These are phyloP conservation scores for Colletotrichum liriopes DNA, from an alignment of 2,329 filamentous ascomycete genomes.

Conservation along the genomic window DNA sequence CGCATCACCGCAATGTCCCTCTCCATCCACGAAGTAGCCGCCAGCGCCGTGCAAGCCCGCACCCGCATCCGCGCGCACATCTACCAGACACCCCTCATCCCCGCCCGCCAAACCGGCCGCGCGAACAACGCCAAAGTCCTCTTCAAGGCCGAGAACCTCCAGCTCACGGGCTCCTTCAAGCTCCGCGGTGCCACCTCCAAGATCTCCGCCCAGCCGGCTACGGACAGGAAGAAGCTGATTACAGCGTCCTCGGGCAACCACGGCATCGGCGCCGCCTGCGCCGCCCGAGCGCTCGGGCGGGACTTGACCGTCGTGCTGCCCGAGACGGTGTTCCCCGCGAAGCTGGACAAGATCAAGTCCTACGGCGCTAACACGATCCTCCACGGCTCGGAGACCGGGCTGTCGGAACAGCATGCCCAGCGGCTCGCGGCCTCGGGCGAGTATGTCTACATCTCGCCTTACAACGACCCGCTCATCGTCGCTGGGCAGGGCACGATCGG, in stretches of 20 bases:
- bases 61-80: constrained; percentile 44
- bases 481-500: constrained; percentile 45
- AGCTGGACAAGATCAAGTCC: constrained; percentile 45
- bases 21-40: constrained; percentile 34
- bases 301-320: constrained; percentile 45
- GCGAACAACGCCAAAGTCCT: constrained; percentile 31
- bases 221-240: constrained; percentile 35
- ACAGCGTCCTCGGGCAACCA: constrained; percentile 47
- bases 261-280: constrained; percentile 45
- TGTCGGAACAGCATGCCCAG: constrained; percentile 46
- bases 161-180: constrained; percentile 49
- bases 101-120: constrained; percentile 31
- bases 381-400: constrained; percentile 45
- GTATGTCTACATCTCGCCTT: constrained; percentile 47
- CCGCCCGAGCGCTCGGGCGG: constrained; percentile 34
- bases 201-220: constrained; percentile 38
- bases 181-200: constrained; percentile 48
- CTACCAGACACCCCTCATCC: constrained; percentile 45
- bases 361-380: constrained; percentile 45
- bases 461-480: constrained; percentile 46
- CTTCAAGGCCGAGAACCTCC: constrained; percentile 49
- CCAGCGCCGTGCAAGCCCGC: constrained; percentile 41
- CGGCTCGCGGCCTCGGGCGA: constrained; percentile 44
- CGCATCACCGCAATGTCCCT: constrained; percentile 10
- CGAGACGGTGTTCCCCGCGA: constrained; percentile 43